Evolutionary conservation across 768 basidiomycete genomes (phyloP).

Genomic region (Steccherinum ochraceum): DNA sequence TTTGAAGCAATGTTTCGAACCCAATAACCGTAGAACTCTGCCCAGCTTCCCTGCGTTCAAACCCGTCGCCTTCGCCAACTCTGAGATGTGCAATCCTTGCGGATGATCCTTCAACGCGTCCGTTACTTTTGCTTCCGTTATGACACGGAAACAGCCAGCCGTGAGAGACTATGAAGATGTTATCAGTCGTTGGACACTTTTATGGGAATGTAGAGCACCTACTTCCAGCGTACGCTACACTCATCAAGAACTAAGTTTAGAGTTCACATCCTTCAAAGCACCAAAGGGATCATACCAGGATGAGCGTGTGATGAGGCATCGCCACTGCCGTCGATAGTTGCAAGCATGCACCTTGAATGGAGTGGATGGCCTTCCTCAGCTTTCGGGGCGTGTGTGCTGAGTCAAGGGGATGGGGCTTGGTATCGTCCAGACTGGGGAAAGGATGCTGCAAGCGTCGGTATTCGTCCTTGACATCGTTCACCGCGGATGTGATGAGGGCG

Average conservation of each 20-base stretch:
- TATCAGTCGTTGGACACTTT: too few relatives aligned
- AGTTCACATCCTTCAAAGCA: too few relatives aligned
- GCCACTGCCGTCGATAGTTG: slow-evolving; percentile 15
- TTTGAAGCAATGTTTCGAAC: slow-evolving; percentile 34
- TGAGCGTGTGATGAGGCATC: slow-evolving; percentile 12
- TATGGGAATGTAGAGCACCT: too few relatives aligned
- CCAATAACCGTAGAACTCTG: slow-evolving; percentile 33
- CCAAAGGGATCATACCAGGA: slow-evolving; percentile 4
- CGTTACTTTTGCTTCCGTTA: slow-evolving; percentile 27
- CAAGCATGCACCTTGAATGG: slow-evolving; percentile 19
- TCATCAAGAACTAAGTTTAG: neutral
- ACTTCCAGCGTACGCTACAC: neutral
- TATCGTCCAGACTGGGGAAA: slow-evolving; percentile 17
- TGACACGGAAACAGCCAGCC: too few relatives aligned
- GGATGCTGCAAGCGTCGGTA: slow-evolving; percentile 12
- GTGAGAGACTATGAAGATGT: too few relatives aligned
- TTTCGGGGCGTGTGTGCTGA: slow-evolving; percentile 16
- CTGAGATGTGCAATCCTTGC: slow-evolving; percentile 30
- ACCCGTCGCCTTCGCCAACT: slow-evolving; percentile 25
- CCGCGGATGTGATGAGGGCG: slow-evolving; percentile 24
- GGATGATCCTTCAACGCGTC: slow-evolving; percentile 31
- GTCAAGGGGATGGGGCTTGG: slow-evolving; percentile 28
- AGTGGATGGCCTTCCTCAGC: neutral
- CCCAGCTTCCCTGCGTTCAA: slow-evolving; percentile 31
- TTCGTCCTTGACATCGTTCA: slow-evolving; percentile 26